These are phyloP conservation scores for Waltergamsia citrina DNA, from an alignment of 2,329 filamentous ascomycete species.

Conservation along the genomic window DNA sequence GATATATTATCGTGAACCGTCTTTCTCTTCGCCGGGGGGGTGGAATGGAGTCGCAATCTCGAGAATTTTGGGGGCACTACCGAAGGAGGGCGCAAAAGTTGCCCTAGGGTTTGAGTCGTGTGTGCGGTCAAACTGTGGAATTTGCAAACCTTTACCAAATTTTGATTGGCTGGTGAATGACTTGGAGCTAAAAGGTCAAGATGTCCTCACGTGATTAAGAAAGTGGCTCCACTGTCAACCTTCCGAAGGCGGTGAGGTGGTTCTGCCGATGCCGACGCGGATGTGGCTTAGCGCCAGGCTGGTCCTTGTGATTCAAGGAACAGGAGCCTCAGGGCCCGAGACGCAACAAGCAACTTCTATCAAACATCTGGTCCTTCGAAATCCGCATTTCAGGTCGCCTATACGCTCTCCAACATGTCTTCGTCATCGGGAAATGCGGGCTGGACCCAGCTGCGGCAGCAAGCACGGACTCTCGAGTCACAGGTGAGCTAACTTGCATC, in stretches of 20 bases:
- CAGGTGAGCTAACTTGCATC: slow-evolving; percentile 69
- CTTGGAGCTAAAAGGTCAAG: not conserved
- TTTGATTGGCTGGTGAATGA: slow-evolving; percentile 18
- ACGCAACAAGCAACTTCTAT: not conserved
- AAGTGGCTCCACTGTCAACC: not conserved
- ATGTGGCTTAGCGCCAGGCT: not conserved
- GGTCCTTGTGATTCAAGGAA: not conserved
- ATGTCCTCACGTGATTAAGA: slow-evolving; percentile 19
- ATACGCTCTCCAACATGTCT: slow-evolving; percentile 32
- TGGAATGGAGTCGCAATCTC: slow-evolving; percentile 11
- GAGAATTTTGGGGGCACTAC: slow-evolving; percentile 25
- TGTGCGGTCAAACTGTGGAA: slow-evolving; percentile 8
- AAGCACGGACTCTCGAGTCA: slow-evolving; percentile 78
- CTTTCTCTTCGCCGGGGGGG: slow-evolving; percentile 22
- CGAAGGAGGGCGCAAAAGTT: slow-evolving; percentile 23
- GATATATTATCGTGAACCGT: slow-evolving; percentile 24
- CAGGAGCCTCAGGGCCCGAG: not conserved
- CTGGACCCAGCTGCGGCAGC: slow-evolving; percentile 92
- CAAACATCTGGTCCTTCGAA: not conserved
- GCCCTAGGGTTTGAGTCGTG: slow-evolving; percentile 24
- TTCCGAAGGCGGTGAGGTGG: not conserved
- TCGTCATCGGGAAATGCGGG: slow-evolving; percentile 48
- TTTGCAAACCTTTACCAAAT: slow-evolving; percentile 13
- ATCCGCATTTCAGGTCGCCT: not conserved
- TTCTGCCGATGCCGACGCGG: slow-evolving; percentile 1